These are phyloP conservation scores for Claviceps quebecensis DNA, from an alignment of 2,329 filamentous ascomycete species.

Conservation along the genomic window DNA sequence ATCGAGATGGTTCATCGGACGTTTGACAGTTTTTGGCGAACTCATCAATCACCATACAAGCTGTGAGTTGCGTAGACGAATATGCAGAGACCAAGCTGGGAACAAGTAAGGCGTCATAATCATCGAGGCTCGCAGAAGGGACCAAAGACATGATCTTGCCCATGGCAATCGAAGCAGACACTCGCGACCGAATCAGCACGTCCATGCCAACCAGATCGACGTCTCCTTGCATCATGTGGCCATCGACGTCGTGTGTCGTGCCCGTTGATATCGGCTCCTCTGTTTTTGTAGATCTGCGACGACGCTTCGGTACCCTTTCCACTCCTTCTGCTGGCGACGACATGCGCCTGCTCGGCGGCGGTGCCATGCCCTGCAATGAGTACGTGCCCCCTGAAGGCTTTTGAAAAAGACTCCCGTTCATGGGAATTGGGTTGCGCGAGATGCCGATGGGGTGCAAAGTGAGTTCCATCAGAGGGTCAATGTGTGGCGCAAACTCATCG, in stretches of 20 bases:
- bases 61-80: conserved; percentile 74
- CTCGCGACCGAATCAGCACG: conserved; percentile 72
- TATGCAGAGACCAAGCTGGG: conserved; percentile 57
- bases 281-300: conserved; percentile 72
- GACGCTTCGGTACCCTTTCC: conserved; percentile 57
- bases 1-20: conserved; percentile 32
- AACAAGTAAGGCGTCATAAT: conserved; percentile 51
- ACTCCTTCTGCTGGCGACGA: conserved; percentile 35
- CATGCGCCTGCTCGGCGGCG: conserved; percentile 29
- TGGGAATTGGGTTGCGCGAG: conserved; percentile 76
- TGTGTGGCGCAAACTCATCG: conserved; percentile 58
- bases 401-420: conserved; percentile 81
- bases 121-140: conserved; percentile 46
- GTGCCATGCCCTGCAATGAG: conserved; percentile 33
- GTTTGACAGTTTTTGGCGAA: conserved; percentile 51
- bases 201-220: conserved; percentile 88
- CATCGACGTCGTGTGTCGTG: conserved; percentile 90
- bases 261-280: conserved; percentile 50
- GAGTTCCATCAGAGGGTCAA: conserved; percentile 70
- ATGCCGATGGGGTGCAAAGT: conserved; percentile 87
- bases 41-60: conserved; percentile 76
- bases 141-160: conserved; percentile 70
- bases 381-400: conserved; percentile 86
- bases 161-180: conserved; percentile 76
- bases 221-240: conserved; percentile 94